Evolutionary conservation across 2,329 filamentous ascomycete genomes (phyloP).

Genomic region (Aspergillus novoparasiticus): DNA sequence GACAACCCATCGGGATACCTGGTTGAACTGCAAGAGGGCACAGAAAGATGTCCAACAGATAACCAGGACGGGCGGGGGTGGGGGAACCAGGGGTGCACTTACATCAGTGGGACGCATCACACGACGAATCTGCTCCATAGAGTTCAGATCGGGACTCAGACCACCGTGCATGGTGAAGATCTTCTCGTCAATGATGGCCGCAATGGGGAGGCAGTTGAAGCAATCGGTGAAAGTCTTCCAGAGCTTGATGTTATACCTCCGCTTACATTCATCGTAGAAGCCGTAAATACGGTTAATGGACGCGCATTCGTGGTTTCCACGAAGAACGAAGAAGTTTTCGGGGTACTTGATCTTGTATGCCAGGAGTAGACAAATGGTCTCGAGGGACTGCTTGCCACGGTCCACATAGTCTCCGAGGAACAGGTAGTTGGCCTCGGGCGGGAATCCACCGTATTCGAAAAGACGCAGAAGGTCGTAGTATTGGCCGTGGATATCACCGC

Average conservation of each 20-base stretch:
- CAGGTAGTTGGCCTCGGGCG: conserved; percentile 97
- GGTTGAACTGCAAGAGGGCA: neutral
- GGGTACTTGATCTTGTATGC: conserved; percentile 99
- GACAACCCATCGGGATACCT: neutral
- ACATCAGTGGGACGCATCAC: conserved; percentile 99
- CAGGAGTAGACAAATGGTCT: conserved; percentile 95
- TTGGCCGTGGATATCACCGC: conserved; percentile 98
- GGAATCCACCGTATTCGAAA: conserved; percentile 98
- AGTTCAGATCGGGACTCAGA: conserved; percentile 94
- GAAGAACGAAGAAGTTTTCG: conserved; percentile 98
- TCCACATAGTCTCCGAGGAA: conserved; percentile 99
- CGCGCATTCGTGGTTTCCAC: conserved; percentile 98
- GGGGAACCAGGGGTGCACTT: conserved; percentile 50
- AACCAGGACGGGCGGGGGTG: conserved; percentile 9
- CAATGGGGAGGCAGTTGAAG: conserved; percentile 98
- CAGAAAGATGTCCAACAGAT: neutral
- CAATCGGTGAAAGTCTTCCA: conserved; percentile 99
- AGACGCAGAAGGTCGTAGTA: conserved; percentile 97
- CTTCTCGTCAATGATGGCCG: conserved; percentile 99
- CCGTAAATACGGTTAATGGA: conserved; percentile 99
- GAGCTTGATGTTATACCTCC: conserved; percentile 98
- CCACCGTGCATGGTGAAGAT: conserved; percentile 99
- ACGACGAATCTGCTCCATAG: conserved; percentile 98
- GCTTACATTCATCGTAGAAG: conserved; percentile 99
- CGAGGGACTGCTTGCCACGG: conserved; percentile 97